These are phyloP conservation scores for Nakazawaea wickerhamii DNA, from an alignment of 805 yeast species.

Conservation along the genomic window DNA sequence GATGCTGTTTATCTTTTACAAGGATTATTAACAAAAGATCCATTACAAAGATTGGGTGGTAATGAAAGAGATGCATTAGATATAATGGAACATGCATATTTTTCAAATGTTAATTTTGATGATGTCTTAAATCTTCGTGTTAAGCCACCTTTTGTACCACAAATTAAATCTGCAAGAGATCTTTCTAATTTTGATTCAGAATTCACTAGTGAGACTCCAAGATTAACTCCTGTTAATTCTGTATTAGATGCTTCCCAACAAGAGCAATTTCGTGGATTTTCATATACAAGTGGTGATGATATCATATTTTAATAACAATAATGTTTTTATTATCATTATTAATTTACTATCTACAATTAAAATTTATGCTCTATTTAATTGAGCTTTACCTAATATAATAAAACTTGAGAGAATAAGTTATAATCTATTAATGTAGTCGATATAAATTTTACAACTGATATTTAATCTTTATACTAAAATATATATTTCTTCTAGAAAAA, in stretches of 20 bases:
- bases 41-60: slow-evolving; percentile 75
- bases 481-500: no score
- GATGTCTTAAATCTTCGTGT: slow-evolving; percentile 69
- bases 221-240: slow-evolving; percentile 91
- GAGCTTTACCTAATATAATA: no score
- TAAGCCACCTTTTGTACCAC: slow-evolving; percentile 88
- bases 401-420: no score
- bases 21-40: slow-evolving; percentile 86
- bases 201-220: slow-evolving; percentile 90
- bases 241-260: slow-evolving; percentile 82
- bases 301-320: no score
- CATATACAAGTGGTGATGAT: slow-evolving; percentile 66
- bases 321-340: no score
- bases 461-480: no score
- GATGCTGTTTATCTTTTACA: slow-evolving; percentile 93
- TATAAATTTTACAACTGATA: no score
- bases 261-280: slow-evolving; percentile 96
- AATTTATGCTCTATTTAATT: no score
- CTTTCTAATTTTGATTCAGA: slow-evolving; percentile 91
- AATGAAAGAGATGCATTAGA: slow-evolving; percentile 88
- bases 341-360: no score
- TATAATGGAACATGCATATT: slow-evolving; percentile 93
- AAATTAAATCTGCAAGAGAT: slow-evolving; percentile 81
- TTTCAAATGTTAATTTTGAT: slow-evolving; percentile 84
- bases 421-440: no score